phyloP scores from a whole-genome alignment of 768 basidiomycete genomes.

The Tubosaeta sp. region DNA sequence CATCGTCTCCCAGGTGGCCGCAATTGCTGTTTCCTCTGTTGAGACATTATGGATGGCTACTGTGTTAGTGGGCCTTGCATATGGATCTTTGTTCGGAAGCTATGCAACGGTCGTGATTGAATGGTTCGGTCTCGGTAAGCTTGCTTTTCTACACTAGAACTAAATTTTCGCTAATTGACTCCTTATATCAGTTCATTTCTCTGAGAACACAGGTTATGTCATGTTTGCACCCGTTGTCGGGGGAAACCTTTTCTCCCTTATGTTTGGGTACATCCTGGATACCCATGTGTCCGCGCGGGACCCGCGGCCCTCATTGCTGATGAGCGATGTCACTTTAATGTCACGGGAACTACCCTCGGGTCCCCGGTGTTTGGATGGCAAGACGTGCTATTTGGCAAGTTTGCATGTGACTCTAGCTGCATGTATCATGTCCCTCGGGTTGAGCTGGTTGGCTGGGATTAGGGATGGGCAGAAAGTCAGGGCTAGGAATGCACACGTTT shows the following conservation, averaged over 20 bases:
- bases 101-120: conserved; percentile 74
- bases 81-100: conserved; percentile 71
- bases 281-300: conserved; percentile 44
- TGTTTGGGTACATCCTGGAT: conserved; percentile 80
- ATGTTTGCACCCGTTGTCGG: conserved; percentile 71
- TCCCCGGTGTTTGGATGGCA: conserved; percentile 55
- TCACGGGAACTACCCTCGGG: conserved; percentile 22
- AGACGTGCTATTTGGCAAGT: conserved; percentile 56
- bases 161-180: conserved; percentile 14
- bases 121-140: conserved; percentile 85
- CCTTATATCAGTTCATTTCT: conserved; percentile 49
- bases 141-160: neutral
- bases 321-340: neutral
- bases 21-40: conserved; percentile 53
- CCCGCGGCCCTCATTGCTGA: neutral
- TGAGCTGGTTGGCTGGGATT: conserved; percentile 37
- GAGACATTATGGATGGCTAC: conserved; percentile 54
- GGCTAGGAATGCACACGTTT: neutral
- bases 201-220: conserved; percentile 83
- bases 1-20: conserved; percentile 66
- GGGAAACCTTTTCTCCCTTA: conserved; percentile 76
- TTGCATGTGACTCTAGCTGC: conserved; percentile 44
- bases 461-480: conserved; percentile 23
- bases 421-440: conserved; percentile 32
- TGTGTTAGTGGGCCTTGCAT: conserved; percentile 42